Base-by-base conservation (phyloP, 805 yeast species). In the Tetrapisispora phaffii region DNA sequence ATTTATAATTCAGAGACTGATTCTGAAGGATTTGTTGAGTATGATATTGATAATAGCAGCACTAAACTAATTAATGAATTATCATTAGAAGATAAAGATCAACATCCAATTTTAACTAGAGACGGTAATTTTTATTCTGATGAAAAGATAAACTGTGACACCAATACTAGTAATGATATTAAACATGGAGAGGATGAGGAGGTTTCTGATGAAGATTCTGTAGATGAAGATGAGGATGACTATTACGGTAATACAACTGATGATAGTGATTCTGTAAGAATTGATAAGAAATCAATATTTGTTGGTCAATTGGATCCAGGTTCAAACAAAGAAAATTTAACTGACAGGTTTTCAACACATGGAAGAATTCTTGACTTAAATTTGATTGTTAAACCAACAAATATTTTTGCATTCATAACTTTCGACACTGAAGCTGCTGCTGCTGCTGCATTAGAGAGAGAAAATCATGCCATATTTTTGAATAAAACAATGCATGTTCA, bases 401-500 rank as follows among this genome's bases (percentile, higher is more conserved):
- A 69, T 41, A 70, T 75, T 26, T 85, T 84, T 70, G 95, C 94
- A 1, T 86, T 87, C 56, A 75, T 87, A 48, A 76, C 76, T 47
- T 87, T 69, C 56, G 70, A 69, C 31, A 69, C 73, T 10, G 88
- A 82, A 53, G 72, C 74, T 20, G 77, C 93, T 20, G 95, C 95
- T 7, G 94, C 93, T 5, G 73, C 85, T 40, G 95, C 96, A 1
- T 85, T 87, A 44, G 94, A 86, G 61, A 72, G 80, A 49, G 93
- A 85, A 58, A 86, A 88, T 58, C 95, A 86, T 63, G 73, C 94
- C 2, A 74, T 80, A 60, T 78, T 87, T 57, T 66, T 77, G 55
- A 78, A 76, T 47, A 80, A 75, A 59, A 82, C 90, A 8, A 82
- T 87, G 71, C 93, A 84, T 61, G 96, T 87, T 39, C 94, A 85